Percentiles rank a stretch among this genome's conserved stretches.
Conservation (phyloP, 2,329 filamentous ascomycete species). For the Aspergillus sp. region DNA sequence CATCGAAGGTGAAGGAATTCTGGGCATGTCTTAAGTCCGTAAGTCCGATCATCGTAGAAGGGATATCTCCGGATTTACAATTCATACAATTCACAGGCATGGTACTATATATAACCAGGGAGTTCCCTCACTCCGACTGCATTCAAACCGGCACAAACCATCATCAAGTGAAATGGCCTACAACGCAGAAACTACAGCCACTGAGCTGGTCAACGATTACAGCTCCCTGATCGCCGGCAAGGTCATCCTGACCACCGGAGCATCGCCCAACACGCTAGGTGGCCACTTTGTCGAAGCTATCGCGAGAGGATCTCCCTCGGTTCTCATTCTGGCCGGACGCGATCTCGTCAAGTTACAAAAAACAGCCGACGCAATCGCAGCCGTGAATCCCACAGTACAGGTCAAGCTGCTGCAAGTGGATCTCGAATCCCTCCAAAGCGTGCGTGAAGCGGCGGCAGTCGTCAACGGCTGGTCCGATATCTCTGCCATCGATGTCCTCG, state of each 20-base stretch:
- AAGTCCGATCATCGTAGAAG: no score
- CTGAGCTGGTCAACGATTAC: conserved; percentile 20
- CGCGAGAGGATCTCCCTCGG: conserved; percentile 30
- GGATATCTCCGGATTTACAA: no score
- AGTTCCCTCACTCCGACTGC: no score
- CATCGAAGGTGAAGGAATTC: no score
- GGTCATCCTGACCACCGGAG: conserved; percentile 43
- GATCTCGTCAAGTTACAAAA: conserved; percentile 32
- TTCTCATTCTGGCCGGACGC: conserved; percentile 43
- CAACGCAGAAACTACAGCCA: conserved; percentile 15
- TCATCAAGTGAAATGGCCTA: conserved; percentile 2
- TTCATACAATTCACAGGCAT: no score
- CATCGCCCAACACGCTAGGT: conserved; percentile 39
- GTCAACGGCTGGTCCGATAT: conserved; percentile 28
- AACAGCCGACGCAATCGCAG: conserved; percentile 25
- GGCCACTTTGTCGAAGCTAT: conserved; percentile 34
- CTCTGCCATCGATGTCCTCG: conserved; percentile 38
- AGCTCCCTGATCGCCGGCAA: conserved; percentile 23
- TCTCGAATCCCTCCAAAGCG: conserved; percentile 28
- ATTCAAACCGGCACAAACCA: no score
- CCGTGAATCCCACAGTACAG: conserved; percentile 14
- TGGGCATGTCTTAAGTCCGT: no score
- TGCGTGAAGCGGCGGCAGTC: conserved; percentile 31
- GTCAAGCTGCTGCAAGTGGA: conserved; percentile 32
- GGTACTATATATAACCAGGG: no score